Percentiles rank a stretch among this genome's conserved stretches.
Evolutionary conservation across 495 filamentous ascomycete species (phyloP).

Genomic region (Neurospora sp.): DNA sequence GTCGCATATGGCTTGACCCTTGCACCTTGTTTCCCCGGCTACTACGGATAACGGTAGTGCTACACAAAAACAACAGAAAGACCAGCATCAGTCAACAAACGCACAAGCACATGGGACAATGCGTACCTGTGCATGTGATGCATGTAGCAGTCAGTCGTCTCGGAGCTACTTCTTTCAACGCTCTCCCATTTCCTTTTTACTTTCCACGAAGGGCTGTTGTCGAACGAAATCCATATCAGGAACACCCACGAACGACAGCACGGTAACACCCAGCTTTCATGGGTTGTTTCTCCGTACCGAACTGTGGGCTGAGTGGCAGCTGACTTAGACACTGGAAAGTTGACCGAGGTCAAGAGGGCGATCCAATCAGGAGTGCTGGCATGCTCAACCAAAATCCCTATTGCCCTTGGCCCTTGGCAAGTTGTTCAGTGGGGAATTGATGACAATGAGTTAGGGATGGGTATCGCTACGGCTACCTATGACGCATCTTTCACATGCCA

Average conservation of each 20-base stretch:
- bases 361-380: neutral
- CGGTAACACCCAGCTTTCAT: neutral
- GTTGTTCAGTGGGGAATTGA: neutral
- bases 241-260: neutral
- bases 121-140: neutral
- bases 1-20: neutral
- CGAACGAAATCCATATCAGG: neutral
- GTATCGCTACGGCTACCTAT: slow-evolving; percentile 1
- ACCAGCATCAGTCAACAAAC: neutral
- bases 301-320: neutral
- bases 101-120: neutral
- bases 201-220: neutral
- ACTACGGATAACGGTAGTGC: neutral
- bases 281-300: neutral
- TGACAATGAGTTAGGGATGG: neutral
- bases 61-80: neutral
- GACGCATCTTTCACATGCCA: slow-evolving; percentile 16
- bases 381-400: neutral
- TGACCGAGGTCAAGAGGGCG: slow-evolving; percentile 1
- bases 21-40: neutral
- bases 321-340: neutral
- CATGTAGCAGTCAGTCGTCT: neutral
- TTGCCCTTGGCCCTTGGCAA: neutral
- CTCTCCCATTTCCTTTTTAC: neutral
- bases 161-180: neutral